Conservation (phyloP, 2,329 filamentous ascomycete genomes). For the Exophiala bonariae region DNA sequence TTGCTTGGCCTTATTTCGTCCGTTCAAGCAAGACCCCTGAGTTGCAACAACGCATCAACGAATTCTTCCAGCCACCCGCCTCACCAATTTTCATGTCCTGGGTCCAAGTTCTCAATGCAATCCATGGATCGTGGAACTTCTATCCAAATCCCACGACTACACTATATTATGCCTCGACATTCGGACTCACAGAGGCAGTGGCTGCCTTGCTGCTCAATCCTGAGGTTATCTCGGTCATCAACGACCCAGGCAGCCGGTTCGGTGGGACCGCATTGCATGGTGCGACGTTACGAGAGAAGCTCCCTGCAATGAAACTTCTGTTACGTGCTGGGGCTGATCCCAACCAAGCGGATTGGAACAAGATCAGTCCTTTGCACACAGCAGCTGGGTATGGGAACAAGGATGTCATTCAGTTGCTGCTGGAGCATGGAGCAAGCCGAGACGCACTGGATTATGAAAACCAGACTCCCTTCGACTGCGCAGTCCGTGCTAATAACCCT, state of each 20-base stretch:
- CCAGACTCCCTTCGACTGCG: not conserved
- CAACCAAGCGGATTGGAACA: conserved; percentile 2
- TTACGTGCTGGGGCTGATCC: conserved; percentile 20
- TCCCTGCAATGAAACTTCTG: conserved; percentile 26
- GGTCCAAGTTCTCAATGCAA: not conserved
- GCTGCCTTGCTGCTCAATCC: not conserved
- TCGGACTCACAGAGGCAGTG: not conserved
- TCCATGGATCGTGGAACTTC: not conserved
- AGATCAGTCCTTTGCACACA: not conserved
- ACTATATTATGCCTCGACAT: conserved; percentile 1
- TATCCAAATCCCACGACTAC: not conserved
- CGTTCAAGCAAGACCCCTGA: not conserved
- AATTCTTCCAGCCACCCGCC: not conserved
- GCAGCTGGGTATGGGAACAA: not conserved
- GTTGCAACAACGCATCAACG: not conserved
- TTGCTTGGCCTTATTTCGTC: not conserved
- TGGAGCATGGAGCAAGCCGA: conserved; percentile 20
- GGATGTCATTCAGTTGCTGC: conserved; percentile 22
- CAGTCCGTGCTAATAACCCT: not conserved
- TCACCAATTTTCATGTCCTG: conserved; percentile 1
- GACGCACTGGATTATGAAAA: not conserved
- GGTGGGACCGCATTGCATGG: conserved; percentile 15
- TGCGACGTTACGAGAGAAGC: conserved; percentile 25
- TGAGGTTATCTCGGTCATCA: conserved; percentile 12
- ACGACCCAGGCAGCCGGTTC: conserved; percentile 5